Evolutionary conservation across 495 filamentous ascomycete genomes (phyloP), one percentile per base, ranked within the genome.

Genomic region (Aspergillus hancockii): DNA sequence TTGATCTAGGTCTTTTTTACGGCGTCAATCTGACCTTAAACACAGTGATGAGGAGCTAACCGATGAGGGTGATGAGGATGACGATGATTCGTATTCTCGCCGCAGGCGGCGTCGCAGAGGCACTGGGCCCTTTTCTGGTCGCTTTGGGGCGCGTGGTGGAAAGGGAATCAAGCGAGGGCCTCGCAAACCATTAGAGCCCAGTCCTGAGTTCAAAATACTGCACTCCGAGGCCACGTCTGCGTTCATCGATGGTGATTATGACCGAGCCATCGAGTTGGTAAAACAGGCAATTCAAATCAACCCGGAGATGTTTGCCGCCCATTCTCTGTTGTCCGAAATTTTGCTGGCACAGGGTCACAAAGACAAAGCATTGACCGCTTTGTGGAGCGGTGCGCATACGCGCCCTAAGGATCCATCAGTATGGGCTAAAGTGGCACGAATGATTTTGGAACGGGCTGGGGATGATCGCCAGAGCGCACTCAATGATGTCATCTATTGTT

Each of bases 291-390:
- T 96, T 53, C 83, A 89, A 57, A 81, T 87, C 63, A 96, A 96
- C 67, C 89, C 90, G 14, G 92, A 96, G 68, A 90, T 92, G 55
- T 88, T 89, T 60, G 79, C 83, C 21, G 88, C 92, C 28, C 92
- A 93, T 82, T 85, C 83, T 19, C 71, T 93, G 30, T 70, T 94
- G 12, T 88, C 90, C 0, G 84, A 91, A 31, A 85, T 93, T 49
- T 85, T 89, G 64, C 69, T 85, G 40, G 84, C 87, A 55, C 79
- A 86, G 61, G 89, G 88, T 4, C 79, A 91, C 46, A 79, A 82
- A 41, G 81, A 87, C 57, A 85, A 89, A 54, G 84, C 89, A 12
- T 67, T 92, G 32, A 81, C 79, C 21, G 89, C 88, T 57, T 72
- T 89, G 31, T 84, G 89, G 59, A 84, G 81, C 49, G 90, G 90